Percentiles rank a stretch among this genome's conserved stretches.
phyloP scores from a whole-genome alignment of 306 rosid species.

The Casuarina cunninghamiana region DNA sequence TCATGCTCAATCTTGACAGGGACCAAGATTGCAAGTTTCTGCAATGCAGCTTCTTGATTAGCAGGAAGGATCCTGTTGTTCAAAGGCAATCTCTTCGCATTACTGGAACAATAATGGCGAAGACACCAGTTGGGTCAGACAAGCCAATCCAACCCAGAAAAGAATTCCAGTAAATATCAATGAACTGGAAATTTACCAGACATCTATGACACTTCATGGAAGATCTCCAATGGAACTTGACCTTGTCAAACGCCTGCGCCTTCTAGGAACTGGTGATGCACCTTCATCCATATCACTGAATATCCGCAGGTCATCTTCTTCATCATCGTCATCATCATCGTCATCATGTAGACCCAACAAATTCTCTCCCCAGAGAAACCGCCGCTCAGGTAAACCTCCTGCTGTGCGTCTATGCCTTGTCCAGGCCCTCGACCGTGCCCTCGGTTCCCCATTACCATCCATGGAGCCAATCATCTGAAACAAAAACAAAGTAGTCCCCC shows the following conservation, averaged over 20 bases:
- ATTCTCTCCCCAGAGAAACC: conserved; percentile 83
- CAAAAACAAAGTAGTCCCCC: conserved; percentile 68
- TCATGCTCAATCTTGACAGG: neutral
- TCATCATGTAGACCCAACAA: conserved; percentile 65
- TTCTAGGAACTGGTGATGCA: conserved; percentile 64
- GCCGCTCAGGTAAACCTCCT: conserved; percentile 53
- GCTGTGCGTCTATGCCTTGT: conserved; percentile 62
- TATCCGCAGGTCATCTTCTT: conserved; percentile 35
- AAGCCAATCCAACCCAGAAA: conserved; percentile 22
- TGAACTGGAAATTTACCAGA: conserved; percentile 54
- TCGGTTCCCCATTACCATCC: conserved; percentile 60
- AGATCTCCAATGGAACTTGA: conserved; percentile 68
- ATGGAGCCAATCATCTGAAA: conserved; percentile 82
- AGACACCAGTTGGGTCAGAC: conserved; percentile 42
- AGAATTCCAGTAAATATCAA: conserved; percentile 34
- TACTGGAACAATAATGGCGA: conserved; percentile 44
- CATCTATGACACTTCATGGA: conserved; percentile 32
- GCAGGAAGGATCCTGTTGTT: conserved; percentile 13
- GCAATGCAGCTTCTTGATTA: conserved; percentile 28
- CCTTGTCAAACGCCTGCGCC: conserved; percentile 66
- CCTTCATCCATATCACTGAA: conserved; percentile 47
- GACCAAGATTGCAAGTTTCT: conserved; percentile 23
- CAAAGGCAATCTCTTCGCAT: conserved; percentile 26
- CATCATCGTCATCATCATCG: conserved; percentile 22
- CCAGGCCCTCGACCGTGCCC: conserved; percentile 72